Evolutionary conservation across 2,329 filamentous ascomycete genomes (phyloP), one percentile per base, ranked within the genome.

Genomic region (Fusarium sp.): DNA sequence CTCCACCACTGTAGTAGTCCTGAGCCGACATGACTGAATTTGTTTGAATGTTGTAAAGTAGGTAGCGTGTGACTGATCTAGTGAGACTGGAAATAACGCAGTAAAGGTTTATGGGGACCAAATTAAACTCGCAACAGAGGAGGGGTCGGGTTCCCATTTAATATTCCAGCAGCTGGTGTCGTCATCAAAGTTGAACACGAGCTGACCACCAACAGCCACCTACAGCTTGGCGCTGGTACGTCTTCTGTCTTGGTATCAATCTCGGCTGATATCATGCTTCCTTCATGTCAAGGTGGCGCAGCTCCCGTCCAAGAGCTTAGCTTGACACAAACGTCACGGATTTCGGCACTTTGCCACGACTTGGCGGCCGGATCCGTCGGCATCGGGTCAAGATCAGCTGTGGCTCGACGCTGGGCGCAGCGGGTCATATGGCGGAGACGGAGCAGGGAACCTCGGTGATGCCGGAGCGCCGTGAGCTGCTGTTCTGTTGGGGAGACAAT

Each of bases 311-410:
- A 35, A 27, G 16, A 29, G 33, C 18, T 41, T 52, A n/a, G 18
- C 14, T 27, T n/a, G 14, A 18, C 20, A n/a, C 43, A 31, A n/a
- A 22, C n/a, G 39, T 18, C 31, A 45, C 43, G 69, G 31, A 24
- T 56, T 50, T 75, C 72, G 69, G 72, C 65, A 64, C 35, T 69
- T 20, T 48, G 45, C 65, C 13, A 39, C 6, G n/a, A 75, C 70
- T 75, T 76, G 73, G 73, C 73, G 43, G 39, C 61, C 73, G 73
- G 73, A 73, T 74, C 67, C 61, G 67, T 74, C 73, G 73, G 73
- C 70, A 71, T 33, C 13, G n/a, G 33, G 18, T 22, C 60, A 43
- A 65, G 33, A 37, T 22, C 48, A 60, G 18, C 39, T 72, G 69
- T 72, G 65, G 64, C 69, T 72, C 58, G 61, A 65, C 45, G 14